phyloP scores from a whole-genome alignment of 805 yeast species.

The Myxozyma mucilagina region DNA sequence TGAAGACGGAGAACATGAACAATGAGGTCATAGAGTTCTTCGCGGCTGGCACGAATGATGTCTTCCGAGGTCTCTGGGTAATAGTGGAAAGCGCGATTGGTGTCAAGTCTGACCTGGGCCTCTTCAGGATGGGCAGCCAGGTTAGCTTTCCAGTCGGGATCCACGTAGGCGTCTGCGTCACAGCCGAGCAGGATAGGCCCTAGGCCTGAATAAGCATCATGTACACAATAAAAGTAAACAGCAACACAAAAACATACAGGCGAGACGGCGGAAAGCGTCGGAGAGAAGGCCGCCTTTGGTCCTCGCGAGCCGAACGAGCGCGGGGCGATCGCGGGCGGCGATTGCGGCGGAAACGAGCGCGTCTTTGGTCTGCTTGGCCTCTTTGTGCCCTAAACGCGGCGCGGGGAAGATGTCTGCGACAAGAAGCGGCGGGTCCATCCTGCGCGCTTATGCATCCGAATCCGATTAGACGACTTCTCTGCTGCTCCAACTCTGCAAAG shows the following conservation, averaged over 20 bases:
- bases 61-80: conserved; percentile 4
- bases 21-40: conserved; percentile 49
- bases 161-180: conserved; percentile 13
- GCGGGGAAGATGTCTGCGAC: background rate
- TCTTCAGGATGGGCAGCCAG: conserved; percentile 65
- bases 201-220: background rate
- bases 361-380: conserved; percentile 13
- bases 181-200: conserved; percentile 29
- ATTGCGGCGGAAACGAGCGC: conserved; percentile 16
- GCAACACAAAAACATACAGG: conserved; percentile 8
- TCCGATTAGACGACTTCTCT: too few relatives aligned
- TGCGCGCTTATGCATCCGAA: background rate
- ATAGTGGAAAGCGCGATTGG: conserved; percentile 38
- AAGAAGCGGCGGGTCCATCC: conserved; percentile 9
- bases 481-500: too few relatives aligned
- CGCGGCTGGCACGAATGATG: conserved; percentile 41
- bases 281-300: conserved; percentile 22
- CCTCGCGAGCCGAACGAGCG: conserved; percentile 21
- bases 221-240: background rate
- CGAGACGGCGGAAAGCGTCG: conserved; percentile 17
- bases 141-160: conserved; percentile 35
- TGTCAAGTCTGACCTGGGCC: conserved; percentile 76
- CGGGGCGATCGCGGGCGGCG: conserved; percentile 2
- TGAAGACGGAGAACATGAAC: conserved; percentile 57
- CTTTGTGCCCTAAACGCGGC: background rate